phyloP scores from a whole-genome alignment of 768 basidiomycete genomes.

The Lyophyllum semitale region DNA sequence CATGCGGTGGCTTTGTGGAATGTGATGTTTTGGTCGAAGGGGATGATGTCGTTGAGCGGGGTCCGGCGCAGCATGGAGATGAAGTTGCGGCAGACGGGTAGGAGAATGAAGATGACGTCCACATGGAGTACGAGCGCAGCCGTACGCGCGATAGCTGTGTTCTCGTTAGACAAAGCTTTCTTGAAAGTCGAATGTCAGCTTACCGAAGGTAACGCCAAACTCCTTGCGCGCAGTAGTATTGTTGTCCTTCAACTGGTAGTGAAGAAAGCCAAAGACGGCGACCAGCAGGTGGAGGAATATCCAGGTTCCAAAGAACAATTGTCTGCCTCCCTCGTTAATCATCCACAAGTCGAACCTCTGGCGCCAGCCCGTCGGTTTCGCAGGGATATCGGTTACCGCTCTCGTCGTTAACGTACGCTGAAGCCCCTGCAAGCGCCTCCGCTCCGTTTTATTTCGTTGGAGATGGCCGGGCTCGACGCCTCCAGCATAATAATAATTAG shows the following conservation, averaged over 20 bases:
- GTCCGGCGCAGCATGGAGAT: constrained; percentile 87
- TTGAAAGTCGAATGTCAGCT: constrained; percentile 18
- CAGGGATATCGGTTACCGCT: constrained; percentile 24
- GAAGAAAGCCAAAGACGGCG: constrained; percentile 70
- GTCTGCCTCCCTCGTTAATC: constrained; percentile 88
- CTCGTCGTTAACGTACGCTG: constrained; percentile 57
- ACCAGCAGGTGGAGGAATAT: constrained; percentile 81
- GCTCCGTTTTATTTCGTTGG: constrained; percentile 86
- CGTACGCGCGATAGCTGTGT: constrained; percentile 77
- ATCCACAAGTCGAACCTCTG: constrained; percentile 77
- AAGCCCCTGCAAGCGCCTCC: constrained; percentile 80
- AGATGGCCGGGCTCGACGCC: constrained; percentile 49
- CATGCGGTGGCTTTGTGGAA: constrained; percentile 92
- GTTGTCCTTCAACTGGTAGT: constrained; percentile 84
- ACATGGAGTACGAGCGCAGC: constrained; percentile 91
- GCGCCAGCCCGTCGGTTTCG: constrained; percentile 39
- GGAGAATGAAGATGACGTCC: constrained; percentile 90
- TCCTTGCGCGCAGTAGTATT: constrained; percentile 59
- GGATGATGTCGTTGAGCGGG: constrained; percentile 82
- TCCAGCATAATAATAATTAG: constrained; percentile 26
- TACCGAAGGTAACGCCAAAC: constrained; percentile 82
- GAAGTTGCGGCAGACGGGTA: constrained; percentile 95
- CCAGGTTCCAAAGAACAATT: constrained; percentile 80
- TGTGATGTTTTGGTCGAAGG: constrained; percentile 91
- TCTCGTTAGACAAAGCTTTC: constrained; percentile 14